Percentiles rank a stretch among this genome's conserved stretches.
Evolutionary conservation across 345 rosid species (phyloP).

Genomic region (Syzygium jambos): DNA sequence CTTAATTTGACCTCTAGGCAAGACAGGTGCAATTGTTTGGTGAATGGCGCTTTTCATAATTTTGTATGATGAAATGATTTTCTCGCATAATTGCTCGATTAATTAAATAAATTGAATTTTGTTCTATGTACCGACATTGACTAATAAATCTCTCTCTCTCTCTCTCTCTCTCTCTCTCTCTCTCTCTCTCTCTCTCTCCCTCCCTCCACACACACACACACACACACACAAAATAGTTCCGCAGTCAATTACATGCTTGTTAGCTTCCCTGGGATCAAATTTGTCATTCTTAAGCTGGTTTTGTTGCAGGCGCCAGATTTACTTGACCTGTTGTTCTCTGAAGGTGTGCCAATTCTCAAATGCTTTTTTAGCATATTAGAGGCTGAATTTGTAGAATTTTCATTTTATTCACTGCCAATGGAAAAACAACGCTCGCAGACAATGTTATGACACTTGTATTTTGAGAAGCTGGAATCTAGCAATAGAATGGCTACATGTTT

Average conservation of each 20-base stretch:
- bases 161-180: background rate
- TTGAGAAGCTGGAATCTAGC: background rate
- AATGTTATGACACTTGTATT: background rate
- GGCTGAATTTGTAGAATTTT: background rate
- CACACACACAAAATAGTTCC: background rate
- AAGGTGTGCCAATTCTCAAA: conserved; percentile 36
- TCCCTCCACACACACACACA: rapidly evolving
- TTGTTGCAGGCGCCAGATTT: conserved; percentile 82
- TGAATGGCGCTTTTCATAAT: background rate
- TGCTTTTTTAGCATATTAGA: background rate
- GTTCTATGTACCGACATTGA: background rate
- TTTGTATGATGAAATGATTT: background rate
- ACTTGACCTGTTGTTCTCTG: conserved; percentile 55
- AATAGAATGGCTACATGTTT: background rate
- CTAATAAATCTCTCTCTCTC: background rate
- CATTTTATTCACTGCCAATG: background rate
- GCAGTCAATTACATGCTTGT: background rate
- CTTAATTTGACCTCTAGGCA: background rate
- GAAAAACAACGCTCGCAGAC: background rate
- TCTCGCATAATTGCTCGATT: background rate
- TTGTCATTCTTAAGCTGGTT: background rate
- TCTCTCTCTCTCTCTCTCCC: no score
- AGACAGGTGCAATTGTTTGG: background rate
- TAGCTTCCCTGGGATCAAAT: background rate
- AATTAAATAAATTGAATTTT: background rate